Percentiles rank a stretch among this genome's conserved stretches.
These are phyloP conservation scores for Solanum neorickii DNA, from an alignment of 257 asterid species.

Conservation along the genomic window DNA sequence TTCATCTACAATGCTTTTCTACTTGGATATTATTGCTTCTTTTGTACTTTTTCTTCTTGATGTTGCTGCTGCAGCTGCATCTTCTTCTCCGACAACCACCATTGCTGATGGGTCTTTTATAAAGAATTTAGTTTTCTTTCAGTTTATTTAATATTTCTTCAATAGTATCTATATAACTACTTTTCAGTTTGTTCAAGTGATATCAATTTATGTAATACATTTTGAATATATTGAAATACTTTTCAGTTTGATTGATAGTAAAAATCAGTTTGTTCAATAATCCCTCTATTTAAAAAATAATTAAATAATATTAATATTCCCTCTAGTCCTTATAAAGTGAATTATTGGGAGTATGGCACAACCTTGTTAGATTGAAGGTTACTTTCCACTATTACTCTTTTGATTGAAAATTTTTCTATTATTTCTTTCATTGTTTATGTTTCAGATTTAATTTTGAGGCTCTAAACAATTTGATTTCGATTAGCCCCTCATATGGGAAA, in stretches of 20 bases:
- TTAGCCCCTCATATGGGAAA: not conserved
- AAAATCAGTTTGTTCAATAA: not conserved
- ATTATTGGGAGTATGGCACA: not conserved
- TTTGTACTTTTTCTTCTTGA: not conserved
- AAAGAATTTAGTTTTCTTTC: not conserved
- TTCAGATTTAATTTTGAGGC: not conserved
- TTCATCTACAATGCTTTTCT: not conserved
- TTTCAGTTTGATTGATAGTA: not conserved
- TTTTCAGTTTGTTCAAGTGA: not conserved
- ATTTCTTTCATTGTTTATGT: not conserved
- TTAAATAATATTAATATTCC: not conserved
- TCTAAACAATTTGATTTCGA: not conserved
- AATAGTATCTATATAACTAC: not conserved
- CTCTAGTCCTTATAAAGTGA: not conserved
- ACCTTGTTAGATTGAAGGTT: not conserved
- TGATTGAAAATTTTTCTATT: not conserved
- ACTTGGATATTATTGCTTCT: not conserved
- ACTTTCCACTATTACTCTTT: not conserved
- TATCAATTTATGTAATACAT: not conserved
- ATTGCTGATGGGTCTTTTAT: not conserved
- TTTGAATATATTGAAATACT: not conserved
- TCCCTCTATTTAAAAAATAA: not conserved
- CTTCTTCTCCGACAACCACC: not conserved
- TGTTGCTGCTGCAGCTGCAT: not conserved
- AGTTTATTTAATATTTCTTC: not conserved